Conservation (phyloP, 257 asterid genomes). For the Solanum sparsipilum region DNA sequence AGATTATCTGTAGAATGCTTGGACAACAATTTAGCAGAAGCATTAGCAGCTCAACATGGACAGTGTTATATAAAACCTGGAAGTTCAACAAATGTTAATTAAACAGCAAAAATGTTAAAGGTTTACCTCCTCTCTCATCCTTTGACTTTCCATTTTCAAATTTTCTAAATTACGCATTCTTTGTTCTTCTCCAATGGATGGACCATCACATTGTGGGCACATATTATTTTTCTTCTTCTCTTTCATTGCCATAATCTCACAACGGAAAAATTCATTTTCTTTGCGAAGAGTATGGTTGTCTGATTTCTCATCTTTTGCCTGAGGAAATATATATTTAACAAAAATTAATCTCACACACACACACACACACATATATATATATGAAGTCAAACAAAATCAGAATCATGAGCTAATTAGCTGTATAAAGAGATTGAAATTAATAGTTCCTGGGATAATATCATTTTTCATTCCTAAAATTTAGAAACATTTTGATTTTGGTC, state of each 20-base stretch:
- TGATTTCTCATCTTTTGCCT: slow-evolving; percentile 45
- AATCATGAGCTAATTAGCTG: background rate
- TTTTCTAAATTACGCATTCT: background rate
- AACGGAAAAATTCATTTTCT: slow-evolving; percentile 38
- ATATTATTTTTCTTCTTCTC: slow-evolving; percentile 24
- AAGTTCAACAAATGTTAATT: background rate
- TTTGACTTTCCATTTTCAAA: background rate
- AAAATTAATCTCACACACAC: background rate
- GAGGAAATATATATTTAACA: background rate
- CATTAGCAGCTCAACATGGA: background rate
- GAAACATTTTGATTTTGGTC: background rate
- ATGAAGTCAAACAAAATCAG: background rate
- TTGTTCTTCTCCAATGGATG: slow-evolving; percentile 26
- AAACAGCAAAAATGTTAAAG: background rate
- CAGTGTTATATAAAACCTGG: too few relatives aligned
- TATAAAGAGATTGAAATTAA: background rate
- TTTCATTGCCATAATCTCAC: slow-evolving; percentile 41
- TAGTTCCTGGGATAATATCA: background rate
- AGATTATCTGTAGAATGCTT: background rate
- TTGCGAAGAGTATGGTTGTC: slow-evolving; percentile 32
- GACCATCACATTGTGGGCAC: slow-evolving; percentile 34
- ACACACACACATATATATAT: background rate
- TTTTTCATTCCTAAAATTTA: background rate
- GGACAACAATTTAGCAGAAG: background rate
- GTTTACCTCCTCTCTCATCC: background rate